Evolutionary conservation across 345 rosid species (phyloP), one percentile per base, ranked within the genome.

Genomic region (Anacardium occidentale): DNA sequence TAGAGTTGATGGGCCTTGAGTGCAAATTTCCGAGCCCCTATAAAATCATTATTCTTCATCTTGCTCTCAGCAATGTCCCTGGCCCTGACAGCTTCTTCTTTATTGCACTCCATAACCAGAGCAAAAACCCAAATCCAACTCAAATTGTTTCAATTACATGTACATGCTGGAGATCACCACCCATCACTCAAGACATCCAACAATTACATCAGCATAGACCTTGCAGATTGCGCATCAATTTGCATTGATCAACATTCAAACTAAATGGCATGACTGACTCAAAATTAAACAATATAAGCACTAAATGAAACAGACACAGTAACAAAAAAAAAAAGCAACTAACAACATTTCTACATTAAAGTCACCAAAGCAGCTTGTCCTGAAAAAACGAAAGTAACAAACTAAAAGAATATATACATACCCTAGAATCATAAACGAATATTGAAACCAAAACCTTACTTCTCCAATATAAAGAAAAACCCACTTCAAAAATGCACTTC

Each of bases 71-170:
- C 99, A 50, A 89, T 48, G 8, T 24, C 84, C 78, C 80, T 92
- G 76, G 92, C 93, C 78, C 96, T 82, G 63, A 90, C 56, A 73
- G 99, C 99, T 89, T 92, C 99, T 64, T 91, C 98, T 79, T 86
- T 92, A 83, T 95, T 90, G 82, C 90, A 81, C 47, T 89, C 92
- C 99, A 92, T 95, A 26, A 22, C 51, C 5, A 17, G 74, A 45
- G 10, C 26, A 59, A 58, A 45, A 25, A 10, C 24, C 55, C 12
- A 22, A 64, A 59, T 50, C 69, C 7, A 4, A 17, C 14, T 53
- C 50, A 68, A 59, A n/a, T 48, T 14, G 37, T 53, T 78, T 75
- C 54, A 72, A 51, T 62, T 50, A 32, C 10, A 20, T 50, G 56
- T 11, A 47, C 32, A 44, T 44, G 54, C 48, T 3, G 29, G 62